Percentiles rank a stretch among this genome's conserved stretches.
Conservation (phyloP, 768 basidiomycete genomes). For the Crucibulum laeve region DNA sequence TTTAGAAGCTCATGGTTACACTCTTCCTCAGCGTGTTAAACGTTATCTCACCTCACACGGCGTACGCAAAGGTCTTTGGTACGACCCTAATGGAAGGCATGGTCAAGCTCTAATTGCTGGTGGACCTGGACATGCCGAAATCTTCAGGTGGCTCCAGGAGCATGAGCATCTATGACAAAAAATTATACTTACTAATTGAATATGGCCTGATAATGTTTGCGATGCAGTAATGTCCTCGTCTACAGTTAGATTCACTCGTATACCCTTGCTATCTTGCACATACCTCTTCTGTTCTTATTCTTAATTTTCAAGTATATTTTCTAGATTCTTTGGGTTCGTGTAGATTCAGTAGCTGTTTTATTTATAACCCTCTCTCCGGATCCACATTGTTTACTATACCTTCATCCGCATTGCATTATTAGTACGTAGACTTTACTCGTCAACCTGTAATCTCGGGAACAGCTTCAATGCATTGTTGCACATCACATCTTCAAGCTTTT, state of each 20-base stretch:
- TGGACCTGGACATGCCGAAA: slow-evolving; percentile 46
- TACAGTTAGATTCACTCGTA: no score
- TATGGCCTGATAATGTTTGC: no score
- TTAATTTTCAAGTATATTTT: no score
- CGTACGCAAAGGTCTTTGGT: slow-evolving; percentile 59
- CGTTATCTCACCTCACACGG: slow-evolving; percentile 77
- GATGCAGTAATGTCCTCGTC: no score
- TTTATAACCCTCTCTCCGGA: no score
- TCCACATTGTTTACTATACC: no score
- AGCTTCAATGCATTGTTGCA: slow-evolving; percentile 47
- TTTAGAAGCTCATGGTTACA: background rate
- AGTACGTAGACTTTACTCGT: background rate
- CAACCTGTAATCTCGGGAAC: slow-evolving; percentile 29
- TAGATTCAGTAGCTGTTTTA: background rate
- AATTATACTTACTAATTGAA: no score
- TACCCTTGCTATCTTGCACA: no score
- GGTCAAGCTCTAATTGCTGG: slow-evolving; percentile 55
- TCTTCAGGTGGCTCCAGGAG: slow-evolving; percentile 60
- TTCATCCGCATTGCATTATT: background rate
- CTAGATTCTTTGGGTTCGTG: no score
- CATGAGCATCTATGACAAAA: background rate
- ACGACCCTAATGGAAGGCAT: slow-evolving; percentile 58
- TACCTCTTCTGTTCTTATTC: no score
- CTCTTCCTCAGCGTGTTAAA: slow-evolving; percentile 51
- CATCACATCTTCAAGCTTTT: slow-evolving; percentile 39